Evolutionary conservation across 176 grass and related monocot species (phyloP).

Genomic region (Metroxylon sagu): DNA sequence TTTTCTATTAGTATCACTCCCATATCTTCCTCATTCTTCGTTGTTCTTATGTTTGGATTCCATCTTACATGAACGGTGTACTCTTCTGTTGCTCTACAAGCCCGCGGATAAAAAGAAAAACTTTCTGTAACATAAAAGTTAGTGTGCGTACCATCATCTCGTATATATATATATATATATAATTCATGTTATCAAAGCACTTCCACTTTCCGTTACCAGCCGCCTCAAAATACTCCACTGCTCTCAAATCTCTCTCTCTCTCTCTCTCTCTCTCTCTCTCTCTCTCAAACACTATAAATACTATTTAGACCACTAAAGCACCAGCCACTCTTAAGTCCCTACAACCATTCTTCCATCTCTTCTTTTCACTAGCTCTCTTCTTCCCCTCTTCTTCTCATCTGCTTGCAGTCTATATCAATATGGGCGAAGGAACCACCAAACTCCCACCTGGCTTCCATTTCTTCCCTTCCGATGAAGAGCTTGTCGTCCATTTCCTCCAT

Average conservation of each 20-base stretch:
- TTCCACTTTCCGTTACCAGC: conserved; percentile 12
- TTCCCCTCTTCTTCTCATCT: conserved; percentile 18
- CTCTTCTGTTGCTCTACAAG: too few relatives aligned
- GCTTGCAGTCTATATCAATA: conserved; percentile 22
- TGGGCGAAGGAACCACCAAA: conserved; percentile 47
- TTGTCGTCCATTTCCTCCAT: conserved; percentile 81
- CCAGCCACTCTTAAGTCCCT: too few relatives aligned
- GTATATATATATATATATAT: too few relatives aligned
- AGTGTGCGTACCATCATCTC: too few relatives aligned
- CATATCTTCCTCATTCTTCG: too few relatives aligned
- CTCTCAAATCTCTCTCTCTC: conserved; percentile 15
- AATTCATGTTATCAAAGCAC: too few relatives aligned
- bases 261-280: conserved; percentile 19
- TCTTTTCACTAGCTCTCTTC: conserved; percentile 1
- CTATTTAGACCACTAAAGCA: neutral
- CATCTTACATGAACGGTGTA: too few relatives aligned
- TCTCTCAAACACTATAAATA: conserved; percentile 38
- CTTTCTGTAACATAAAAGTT: too few relatives aligned
- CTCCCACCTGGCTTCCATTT: conserved; percentile 94
- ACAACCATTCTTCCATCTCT: too few relatives aligned
- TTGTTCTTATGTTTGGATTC: too few relatives aligned
- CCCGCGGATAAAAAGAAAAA: too few relatives aligned
- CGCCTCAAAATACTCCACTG: conserved; percentile 32
- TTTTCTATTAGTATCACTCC: too few relatives aligned
- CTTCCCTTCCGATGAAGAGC: conserved; percentile 87